Base-by-base conservation (phyloP, 139 green algal species). In the Astrephomene gubernaculifera region DNA sequence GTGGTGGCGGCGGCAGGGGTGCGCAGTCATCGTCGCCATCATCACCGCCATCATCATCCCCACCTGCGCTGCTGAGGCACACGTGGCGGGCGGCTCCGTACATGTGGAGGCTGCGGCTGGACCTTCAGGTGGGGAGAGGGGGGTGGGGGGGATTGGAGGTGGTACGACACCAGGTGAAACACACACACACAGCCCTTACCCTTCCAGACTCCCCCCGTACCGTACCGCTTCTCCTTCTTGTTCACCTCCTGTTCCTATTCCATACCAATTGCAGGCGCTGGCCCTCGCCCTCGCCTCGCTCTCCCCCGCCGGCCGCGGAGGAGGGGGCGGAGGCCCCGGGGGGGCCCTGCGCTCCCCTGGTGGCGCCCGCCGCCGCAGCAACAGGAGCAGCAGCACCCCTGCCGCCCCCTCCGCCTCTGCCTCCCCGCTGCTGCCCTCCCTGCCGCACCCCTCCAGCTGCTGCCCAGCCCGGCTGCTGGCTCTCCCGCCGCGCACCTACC, bases 401-500 rank as follows among this genome's bases (percentile, higher is more conserved):
- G 12, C 17, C 57, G 6, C 57, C 57, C 19, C 57, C 57, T 65
- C 57, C 57, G 6, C 57, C 19, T 9, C 22, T 22, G 22, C 14
- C n/a, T 65, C 22, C 14, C 57, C n/a, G 63, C 63, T 43, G n/a
- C n/a, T 31, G 60, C 31, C 63, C 63, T 71, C n/a, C 63, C 63
- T 41, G 14, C 49, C 12, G 12, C 49, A 12, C 49, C 49, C 17
- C 57, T n/a, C 57, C 57, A 6, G 19, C 57, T 65, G 19, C 57
- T 9, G 19, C 19, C 14, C 22, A 14, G 22, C 14, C n/a, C n/a
- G 6, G 6, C 57, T 9, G 63, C 63, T 43, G n/a, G 7, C 25
- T 19, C 31, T 31, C 63, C 41, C n/a, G n/a, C 63, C 21, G 14
- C 81, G 74, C 27, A 78, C 98, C 49, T 98, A 91, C 76, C 71